phyloP scores from a whole-genome alignment of 1,284 basidiomycete genomes.

The Ceratobasidium sp. region DNA sequence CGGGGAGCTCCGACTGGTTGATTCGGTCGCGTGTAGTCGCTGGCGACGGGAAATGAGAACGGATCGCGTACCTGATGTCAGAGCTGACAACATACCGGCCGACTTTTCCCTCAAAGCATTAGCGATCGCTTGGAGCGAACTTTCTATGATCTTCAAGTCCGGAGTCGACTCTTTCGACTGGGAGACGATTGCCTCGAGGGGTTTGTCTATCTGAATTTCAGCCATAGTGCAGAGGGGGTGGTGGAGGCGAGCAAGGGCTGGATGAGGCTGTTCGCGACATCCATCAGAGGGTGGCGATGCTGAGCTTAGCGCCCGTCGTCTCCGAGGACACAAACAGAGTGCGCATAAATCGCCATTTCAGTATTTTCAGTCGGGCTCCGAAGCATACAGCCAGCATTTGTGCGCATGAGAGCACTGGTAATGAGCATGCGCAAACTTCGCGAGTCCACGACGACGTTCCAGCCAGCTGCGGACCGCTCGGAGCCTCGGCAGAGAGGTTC shows the following conservation, averaged over 20 bases:
- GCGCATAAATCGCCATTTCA: conserved; percentile 7
- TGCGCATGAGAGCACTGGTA: not conserved
- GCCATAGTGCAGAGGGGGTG: conserved; percentile 3
- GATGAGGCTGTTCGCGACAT: conserved; percentile 34
- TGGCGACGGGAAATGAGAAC: not conserved
- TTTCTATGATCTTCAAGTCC: conserved; percentile 3
- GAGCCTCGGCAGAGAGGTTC: not conserved
- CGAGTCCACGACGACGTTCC: not conserved
- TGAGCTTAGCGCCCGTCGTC: conserved; percentile 12
- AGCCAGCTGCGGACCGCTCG: not conserved
- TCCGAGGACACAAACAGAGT: not conserved
- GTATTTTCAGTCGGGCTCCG: not conserved
- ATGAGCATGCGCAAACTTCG: not conserved
- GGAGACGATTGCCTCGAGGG: conserved; percentile 14
- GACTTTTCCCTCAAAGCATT: conserved; percentile 24
- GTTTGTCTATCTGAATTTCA: conserved; percentile 15
- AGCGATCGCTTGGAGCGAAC: conserved; percentile 30
- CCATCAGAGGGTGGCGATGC: conserved; percentile 4
- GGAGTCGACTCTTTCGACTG: conserved; percentile 24
- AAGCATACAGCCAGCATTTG: not conserved
- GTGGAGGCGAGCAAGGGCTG: conserved; percentile 5
- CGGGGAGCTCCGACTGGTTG: conserved; percentile 16
- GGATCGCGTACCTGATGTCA: not conserved
- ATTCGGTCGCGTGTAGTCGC: conserved; percentile 14
- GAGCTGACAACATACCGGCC: not conserved